A percentile compares a stretch with the other conserved stretches of the same genome.
phyloP scores from a whole-genome alignment of 805 yeast genomes.

The Priceomyces haplophilus region DNA sequence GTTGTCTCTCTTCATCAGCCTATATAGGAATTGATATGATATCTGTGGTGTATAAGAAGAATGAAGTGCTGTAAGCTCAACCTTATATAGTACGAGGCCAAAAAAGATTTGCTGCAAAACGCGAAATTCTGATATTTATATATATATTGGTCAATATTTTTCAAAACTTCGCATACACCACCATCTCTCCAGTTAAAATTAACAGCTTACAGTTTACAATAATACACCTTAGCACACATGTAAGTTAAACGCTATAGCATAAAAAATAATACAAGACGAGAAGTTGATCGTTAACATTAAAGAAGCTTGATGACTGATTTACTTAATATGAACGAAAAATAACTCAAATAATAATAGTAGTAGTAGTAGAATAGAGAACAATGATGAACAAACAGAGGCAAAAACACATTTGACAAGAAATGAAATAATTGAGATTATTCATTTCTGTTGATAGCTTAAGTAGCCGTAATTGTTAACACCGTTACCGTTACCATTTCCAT shows the following conservation, averaged over 20 bases:
- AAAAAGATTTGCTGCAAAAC: not conserved
- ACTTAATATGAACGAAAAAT: conserved; percentile 1
- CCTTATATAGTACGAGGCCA: too few relatives aligned
- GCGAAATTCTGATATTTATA: too few relatives aligned
- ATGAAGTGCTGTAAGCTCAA: too few relatives aligned
- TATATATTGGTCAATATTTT: too few relatives aligned
- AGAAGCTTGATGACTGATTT: conserved; percentile 6
- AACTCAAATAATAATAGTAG: conserved; percentile 4
- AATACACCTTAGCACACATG: conserved; percentile 2
- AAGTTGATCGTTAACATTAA: conserved; percentile 4
- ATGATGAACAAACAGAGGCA: conserved; percentile 12
- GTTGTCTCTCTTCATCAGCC: not conserved
- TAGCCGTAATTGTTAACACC: conserved; percentile 37
- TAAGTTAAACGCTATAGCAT: not conserved
- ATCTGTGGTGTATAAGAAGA: too few relatives aligned
- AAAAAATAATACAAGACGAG: conserved; percentile 4
- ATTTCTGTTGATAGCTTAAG: conserved; percentile 28
- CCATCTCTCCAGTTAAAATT: too few relatives aligned
- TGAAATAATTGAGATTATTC: not conserved
- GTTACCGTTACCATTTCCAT: conserved; percentile 12
- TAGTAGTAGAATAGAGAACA: conserved; percentile 9
- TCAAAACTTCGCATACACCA: too few relatives aligned
- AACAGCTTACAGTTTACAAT: too few relatives aligned
- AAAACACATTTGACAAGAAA: conserved; percentile 5
- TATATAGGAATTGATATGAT: too few relatives aligned